Evolutionary conservation across 176 grass and related monocot species (phyloP), one percentile per base, ranked within the genome.

Genomic region (Phoenix dactylifera): DNA sequence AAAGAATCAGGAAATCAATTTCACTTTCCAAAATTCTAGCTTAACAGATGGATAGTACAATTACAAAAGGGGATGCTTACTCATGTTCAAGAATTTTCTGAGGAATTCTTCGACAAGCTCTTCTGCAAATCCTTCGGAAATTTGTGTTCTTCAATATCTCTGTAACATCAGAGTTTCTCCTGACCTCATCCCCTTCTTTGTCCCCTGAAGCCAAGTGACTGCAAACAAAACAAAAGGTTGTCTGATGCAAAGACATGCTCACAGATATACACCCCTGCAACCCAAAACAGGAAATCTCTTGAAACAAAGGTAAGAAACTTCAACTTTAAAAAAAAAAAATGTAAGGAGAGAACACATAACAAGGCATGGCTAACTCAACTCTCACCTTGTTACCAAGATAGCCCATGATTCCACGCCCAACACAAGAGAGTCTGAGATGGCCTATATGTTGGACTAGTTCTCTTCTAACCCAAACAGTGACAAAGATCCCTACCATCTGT

Each of bases 401-500:
- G 22, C 86, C 83, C 92, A 96, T 90, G 58, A 90, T 85, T 35
- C 92, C 92, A 24, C 87, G 77, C 48, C 92, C 86, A 22, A 96
- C 83, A 60, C 79, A 87, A 63, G 80, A 82, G 76, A 96, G 54
- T 20, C 87, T 60, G 57, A 96, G 76, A 51, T 96, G 87, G 54
- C 87, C 74, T 23, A 96, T 54, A 62, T 90, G 83, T 60, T 60
- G 75, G 56, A 90, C 69, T 17, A 96, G 68, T 64, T 82, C 87
- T 18, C 74, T 71, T 72, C 83, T 59, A n/a, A 81, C 80, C 92
- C 92, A 96, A 55, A 87, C 72, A 26, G 83, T 90, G 35, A 76
- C 63, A 72, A 96, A 96, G 52, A 96, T 89, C 24, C 92, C 92
- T 12, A 96, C 92, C 92, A 96, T 90, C 73, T 96, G 83, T 63